phyloP scores from a whole-genome alignment of 2,329 filamentous ascomycete genomes.

The Hymenoscyphus occultus region DNA sequence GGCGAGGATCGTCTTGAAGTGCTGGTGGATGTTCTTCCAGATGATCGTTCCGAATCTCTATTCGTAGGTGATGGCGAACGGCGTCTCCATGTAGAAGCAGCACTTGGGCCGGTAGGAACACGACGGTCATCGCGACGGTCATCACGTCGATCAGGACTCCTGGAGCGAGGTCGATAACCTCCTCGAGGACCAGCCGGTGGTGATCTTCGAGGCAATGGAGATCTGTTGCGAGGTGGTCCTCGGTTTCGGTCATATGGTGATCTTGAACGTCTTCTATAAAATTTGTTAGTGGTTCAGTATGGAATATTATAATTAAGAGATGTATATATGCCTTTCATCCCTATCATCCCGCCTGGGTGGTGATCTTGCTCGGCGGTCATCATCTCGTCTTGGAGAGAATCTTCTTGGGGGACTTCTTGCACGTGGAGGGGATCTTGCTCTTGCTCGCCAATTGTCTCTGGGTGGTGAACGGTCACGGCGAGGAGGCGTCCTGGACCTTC shows the following conservation, averaged over 20 bases:
- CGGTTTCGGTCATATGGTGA: conserved; percentile 37
- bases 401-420: conserved; percentile 34
- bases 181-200: conserved; percentile 38
- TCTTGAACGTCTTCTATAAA: conserved; percentile 34
- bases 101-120: conserved; percentile 39
- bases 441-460: conserved; percentile 30
- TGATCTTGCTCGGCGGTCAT: conserved; percentile 40
- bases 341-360: conserved; percentile 35
- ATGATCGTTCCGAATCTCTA: conserved; percentile 46
- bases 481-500: conserved; percentile 33
- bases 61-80: conserved; percentile 52
- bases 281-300: neutral
- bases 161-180: conserved; percentile 41
- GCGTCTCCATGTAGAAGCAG: conserved; percentile 50
- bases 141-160: conserved; percentile 51
- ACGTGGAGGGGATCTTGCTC: conserved; percentile 30
- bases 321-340: conserved; percentile 14
- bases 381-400: conserved; percentile 39
- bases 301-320: neutral
- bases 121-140: conserved; percentile 37
- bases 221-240: conserved; percentile 31
- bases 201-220: conserved; percentile 35
- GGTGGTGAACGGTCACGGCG: conserved; percentile 34
- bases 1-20: conserved; percentile 63
- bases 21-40: conserved; percentile 53